phyloP scores from a whole-genome alignment of 2,329 filamentous ascomycete genomes.

The Ramularia collo-cygni region DNA sequence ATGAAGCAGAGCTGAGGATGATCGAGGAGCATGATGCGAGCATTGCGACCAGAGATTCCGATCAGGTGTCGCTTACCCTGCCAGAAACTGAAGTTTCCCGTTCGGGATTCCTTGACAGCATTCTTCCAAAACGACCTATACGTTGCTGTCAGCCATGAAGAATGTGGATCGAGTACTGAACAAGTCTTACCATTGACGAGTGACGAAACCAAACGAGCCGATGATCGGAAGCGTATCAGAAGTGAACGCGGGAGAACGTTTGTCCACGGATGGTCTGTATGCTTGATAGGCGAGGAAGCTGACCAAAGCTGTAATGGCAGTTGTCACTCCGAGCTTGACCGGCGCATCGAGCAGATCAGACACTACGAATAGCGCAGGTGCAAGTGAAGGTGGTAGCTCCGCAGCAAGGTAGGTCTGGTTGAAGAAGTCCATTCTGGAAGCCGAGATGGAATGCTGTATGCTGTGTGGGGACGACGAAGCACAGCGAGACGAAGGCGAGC shows the following conservation, averaged over 20 bases:
- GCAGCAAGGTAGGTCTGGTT: not conserved
- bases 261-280: constrained; percentile 1
- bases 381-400: no score
- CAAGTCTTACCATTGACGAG: constrained; percentile 1
- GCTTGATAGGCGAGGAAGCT: constrained; percentile 2
- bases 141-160: no score
- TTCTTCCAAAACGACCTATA: constrained; percentile 5
- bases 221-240: constrained; percentile 9
- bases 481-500: no score
- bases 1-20: constrained; percentile 8
- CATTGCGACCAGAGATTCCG: constrained; percentile 7
- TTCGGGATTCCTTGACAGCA: constrained; percentile 4
- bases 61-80: constrained; percentile 11
- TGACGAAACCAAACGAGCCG: constrained; percentile 5
- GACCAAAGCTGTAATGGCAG: not conserved
- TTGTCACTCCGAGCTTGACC: no score
- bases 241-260: constrained; percentile 4
- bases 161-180: no score
- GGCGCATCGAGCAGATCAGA: no score
- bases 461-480: no score
- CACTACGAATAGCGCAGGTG: no score
- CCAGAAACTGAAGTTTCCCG: constrained; percentile 14
- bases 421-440: no score
- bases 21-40: constrained; percentile 13
- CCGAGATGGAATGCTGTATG: no score